A percentile compares a stretch with the other conserved stretches of the same genome.
phyloP scores from a whole-genome alignment of 495 filamentous ascomycete species.

The Evansstolkia leycettana region DNA sequence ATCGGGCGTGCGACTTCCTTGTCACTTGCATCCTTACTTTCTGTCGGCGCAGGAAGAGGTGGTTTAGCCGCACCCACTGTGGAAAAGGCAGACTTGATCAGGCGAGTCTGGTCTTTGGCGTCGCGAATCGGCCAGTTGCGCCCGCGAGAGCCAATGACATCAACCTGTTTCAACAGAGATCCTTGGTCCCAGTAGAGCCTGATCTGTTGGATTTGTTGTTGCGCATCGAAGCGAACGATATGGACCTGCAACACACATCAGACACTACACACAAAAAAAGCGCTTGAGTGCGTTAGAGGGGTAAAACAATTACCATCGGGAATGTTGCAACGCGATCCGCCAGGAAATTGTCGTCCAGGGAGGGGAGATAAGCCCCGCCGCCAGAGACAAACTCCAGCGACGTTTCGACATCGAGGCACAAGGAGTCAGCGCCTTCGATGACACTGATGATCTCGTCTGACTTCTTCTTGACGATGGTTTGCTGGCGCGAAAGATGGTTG shows the following conservation, averaged over 20 bases:
- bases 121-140: conserved; percentile 92
- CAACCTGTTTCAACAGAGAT: conserved; percentile 81
- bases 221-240: conserved; percentile 69
- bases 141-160: conserved; percentile 79
- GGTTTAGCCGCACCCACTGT: conserved; percentile 5
- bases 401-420: conserved; percentile 72
- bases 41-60: conserved; percentile 4
- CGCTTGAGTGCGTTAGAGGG: conserved; percentile 18
- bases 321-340: conserved; percentile 70
- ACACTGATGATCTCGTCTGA: conserved; percentile 58
- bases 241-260: conserved; percentile 50
- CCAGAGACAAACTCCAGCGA: conserved; percentile 67
- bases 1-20: conserved; percentile 32
- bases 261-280: background rate
- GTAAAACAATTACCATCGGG: conserved; percentile 58
- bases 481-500: conserved; percentile 59
- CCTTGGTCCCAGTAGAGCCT: conserved; percentile 93
- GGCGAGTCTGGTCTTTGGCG: conserved; percentile 66
- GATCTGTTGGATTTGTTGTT: conserved; percentile 70
- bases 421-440: conserved; percentile 54
- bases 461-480: conserved; percentile 59
- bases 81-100: conserved; percentile 43
- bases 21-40: conserved; percentile 6
- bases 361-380: conserved; percentile 81
- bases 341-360: conserved; percentile 88